Evolutionary conservation across 2,329 filamentous ascomycete species (phyloP), one percentile per base, ranked within the genome.

Genomic region (Sporothrix schenckii): DNA sequence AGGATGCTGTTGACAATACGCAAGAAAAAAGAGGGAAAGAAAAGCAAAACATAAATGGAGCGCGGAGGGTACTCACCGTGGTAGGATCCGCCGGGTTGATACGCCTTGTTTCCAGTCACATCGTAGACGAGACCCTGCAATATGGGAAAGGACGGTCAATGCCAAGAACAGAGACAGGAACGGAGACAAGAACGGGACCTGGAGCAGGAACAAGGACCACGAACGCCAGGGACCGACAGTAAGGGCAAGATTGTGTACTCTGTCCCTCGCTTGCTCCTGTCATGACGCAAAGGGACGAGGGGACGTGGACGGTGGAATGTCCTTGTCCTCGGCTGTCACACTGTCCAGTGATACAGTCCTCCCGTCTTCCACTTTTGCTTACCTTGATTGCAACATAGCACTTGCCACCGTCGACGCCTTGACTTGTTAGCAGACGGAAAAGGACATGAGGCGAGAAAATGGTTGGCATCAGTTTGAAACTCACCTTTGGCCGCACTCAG

Each of bases 61-160:
- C 1, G 49, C 6, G 16, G 19, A 10, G 49, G 49, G 19, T 4
- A 80, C 85, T 77, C 84, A 97, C 95, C 92, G 76, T 92, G 87
- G 80, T 99, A 99, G 73, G 90, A 89, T 63, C 92, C 94, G 30
- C 89, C 91, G 11, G 91, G 89, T 61, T 89, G 88, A 79, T 99
- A 99, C 19, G 92, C 89, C 74, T 91, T 89, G 80, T 98, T 99
- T 67, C 91, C 92, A 30, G 88, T 93, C 72, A 99, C 95, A 78
- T 99, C 94, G 78, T 97, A 99, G 68, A 99, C 91, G 72, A 91
- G 92, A 75, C 95, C 94, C 91, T 97, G 71, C 10, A 39, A 30
- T 21, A 21, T 27, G n/a, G 58, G 13, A 16, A 44, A 49, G 61
- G 24, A 52, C 5, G 34, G 50, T 27, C 21, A 21, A 44, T 61